Evolutionary conservation across 257 asterid species (phyloP).

Genomic region (Primulina tabacum): DNA sequence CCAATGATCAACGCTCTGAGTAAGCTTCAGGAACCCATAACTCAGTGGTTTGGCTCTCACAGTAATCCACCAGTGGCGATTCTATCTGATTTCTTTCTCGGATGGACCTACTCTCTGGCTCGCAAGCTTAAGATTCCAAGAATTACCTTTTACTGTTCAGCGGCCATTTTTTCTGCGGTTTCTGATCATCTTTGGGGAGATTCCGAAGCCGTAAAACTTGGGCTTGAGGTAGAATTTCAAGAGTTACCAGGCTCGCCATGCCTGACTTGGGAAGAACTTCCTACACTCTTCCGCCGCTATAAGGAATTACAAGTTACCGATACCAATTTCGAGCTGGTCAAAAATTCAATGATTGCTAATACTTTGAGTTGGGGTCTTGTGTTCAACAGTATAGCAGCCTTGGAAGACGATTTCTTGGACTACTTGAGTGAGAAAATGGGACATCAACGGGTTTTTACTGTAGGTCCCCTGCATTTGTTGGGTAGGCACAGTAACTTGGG

Average conservation of each 20-base stretch:
- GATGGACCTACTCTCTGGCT: constrained; percentile 64
- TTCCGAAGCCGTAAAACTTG: constrained; percentile 16
- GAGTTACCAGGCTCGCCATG: constrained; percentile 54
- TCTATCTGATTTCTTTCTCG: constrained; percentile 69
- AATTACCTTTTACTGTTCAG: constrained; percentile 41
- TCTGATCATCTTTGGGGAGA: constrained; percentile 36
- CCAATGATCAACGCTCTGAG: constrained; percentile 48
- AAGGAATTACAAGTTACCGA: constrained; percentile 32
- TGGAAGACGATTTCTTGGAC: constrained; percentile 51
- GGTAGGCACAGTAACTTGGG: constrained; percentile 26
- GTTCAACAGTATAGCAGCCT: constrained; percentile 44
- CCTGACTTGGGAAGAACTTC: constrained; percentile 40
- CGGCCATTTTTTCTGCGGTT: constrained; percentile 29
- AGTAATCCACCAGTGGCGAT: constrained; percentile 54
- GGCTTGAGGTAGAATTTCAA: constrained; percentile 24
- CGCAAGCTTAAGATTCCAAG: constrained; percentile 44
- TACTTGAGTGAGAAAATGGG: constrained; percentile 36
- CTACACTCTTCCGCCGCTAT: constrained; percentile 46
- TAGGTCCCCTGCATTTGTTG: constrained; percentile 55
- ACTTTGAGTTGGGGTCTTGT: constrained; percentile 50
- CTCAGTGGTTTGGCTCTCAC: constrained; percentile 54
- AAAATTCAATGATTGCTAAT: constrained; percentile 41
- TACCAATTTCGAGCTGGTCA: constrained; percentile 26
- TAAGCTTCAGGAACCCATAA: constrained; percentile 40
- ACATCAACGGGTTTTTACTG: constrained; percentile 37